Evolutionary conservation across 2,329 filamentous ascomycete genomes (phyloP).

Genomic region (Trichoderma breve): DNA sequence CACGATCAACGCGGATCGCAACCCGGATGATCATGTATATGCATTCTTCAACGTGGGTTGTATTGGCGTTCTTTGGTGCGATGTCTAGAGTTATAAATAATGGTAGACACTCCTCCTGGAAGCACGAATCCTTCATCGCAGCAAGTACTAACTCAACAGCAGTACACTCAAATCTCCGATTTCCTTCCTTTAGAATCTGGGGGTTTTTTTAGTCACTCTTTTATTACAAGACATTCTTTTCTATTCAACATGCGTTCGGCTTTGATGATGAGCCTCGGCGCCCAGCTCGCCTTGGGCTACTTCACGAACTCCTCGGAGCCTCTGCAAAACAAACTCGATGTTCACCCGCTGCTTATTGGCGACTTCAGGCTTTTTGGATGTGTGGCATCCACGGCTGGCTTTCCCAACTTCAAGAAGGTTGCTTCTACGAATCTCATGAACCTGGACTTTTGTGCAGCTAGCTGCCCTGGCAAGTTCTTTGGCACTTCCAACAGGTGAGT

Average conservation of each 20-base stretch:
- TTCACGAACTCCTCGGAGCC: background rate
- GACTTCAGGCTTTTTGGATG: conserved; percentile 32
- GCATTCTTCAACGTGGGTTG: conserved; percentile 24
- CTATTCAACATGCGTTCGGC: conserved; percentile 34
- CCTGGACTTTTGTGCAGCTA: conserved; percentile 29
- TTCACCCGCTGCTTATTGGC: conserved; percentile 21
- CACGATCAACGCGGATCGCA: conserved; percentile 6
- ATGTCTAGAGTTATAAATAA: conserved; percentile 3
- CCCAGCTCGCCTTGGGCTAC: conserved; percentile 31
- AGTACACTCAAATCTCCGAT: conserved; percentile 31
- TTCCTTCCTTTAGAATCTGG: conserved; percentile 31
- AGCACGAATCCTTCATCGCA: background rate
- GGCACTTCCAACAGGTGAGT: conserved; percentile 28
- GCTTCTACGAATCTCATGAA: conserved; percentile 23
- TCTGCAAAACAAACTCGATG: conserved; percentile 1
- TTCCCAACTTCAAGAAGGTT: conserved; percentile 27
- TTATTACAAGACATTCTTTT: conserved; percentile 27
- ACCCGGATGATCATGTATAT: background rate
- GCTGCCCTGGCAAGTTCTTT: conserved; percentile 28
- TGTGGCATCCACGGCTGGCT: conserved; percentile 23
- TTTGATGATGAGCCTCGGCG: conserved; percentile 32
- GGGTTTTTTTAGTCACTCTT: conserved; percentile 26
- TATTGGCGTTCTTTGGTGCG: background rate
- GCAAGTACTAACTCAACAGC: conserved; percentile 22
- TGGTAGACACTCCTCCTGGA: background rate